These are phyloP conservation scores for Colletotrichum tofieldiae DNA, from an alignment of 2,329 filamentous ascomycete species.

Conservation along the genomic window DNA sequence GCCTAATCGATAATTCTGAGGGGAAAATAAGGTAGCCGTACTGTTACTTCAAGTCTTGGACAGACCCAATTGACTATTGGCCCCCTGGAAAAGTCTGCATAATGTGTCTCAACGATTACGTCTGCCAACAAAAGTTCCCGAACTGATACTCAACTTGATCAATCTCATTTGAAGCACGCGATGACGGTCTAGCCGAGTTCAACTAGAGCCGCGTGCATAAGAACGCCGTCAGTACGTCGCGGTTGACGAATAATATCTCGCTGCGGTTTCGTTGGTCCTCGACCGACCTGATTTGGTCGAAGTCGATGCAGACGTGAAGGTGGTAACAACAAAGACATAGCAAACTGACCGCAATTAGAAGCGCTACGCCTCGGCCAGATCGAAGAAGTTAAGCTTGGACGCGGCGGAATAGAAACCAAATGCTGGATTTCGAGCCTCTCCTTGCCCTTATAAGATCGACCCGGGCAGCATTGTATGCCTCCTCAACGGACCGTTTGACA, in stretches of 20 bases:
- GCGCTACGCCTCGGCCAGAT: too few species aligned
- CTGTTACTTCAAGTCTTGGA: not conserved
- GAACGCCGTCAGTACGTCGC: not conserved
- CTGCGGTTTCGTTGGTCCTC: too few species aligned
- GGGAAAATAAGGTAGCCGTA: not conserved
- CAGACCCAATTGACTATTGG: too few species aligned
- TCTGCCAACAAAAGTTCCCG: not conserved
- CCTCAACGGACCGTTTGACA: too few species aligned
- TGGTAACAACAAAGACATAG: too few species aligned
- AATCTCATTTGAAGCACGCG: not conserved
- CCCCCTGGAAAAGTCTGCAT: not conserved
- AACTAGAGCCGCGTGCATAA: not conserved
- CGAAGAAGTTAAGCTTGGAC: too few species aligned
- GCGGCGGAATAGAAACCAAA: not conserved
- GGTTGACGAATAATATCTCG: too few species aligned
- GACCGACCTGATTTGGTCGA: not conserved
- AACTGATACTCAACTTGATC: not conserved
- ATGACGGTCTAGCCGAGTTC: too few species aligned
- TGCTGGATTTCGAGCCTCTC: not conserved
- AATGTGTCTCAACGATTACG: rapidly evolving
- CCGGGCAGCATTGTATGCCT: too few species aligned
- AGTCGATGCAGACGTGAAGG: too few species aligned
- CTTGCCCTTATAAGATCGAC: too few species aligned
- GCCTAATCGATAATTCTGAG: not conserved
- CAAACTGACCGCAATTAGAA: too few species aligned